Base-by-base conservation (phyloP, 2,329 filamentous ascomycete species). In the Boeremia lycopersici region DNA sequence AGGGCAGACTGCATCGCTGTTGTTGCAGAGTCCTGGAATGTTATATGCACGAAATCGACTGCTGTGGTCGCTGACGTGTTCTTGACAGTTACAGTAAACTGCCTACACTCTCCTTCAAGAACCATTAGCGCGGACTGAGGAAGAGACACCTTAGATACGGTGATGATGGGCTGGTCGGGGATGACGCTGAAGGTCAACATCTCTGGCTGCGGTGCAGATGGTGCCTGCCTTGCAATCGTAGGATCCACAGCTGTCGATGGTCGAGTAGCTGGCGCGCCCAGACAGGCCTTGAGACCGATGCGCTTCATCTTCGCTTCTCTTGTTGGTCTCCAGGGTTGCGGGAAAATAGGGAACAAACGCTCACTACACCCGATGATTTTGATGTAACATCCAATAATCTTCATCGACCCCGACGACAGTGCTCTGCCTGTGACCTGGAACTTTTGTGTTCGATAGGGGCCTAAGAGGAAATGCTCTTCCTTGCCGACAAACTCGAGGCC, bases 81-180 rank as follows among this genome's bases (percentile, higher is more conserved):
- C 62, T 89, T 84, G 12, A 98, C 78, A 0, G 89, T 93, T 13
- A 97, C 82, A 0, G 85, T 88, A 69, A 98, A 96, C 0, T 80
- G 79, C 63, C 87, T 88, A 19, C 84, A 84, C 74, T 99, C 93
- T 38, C 95, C 95, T 76, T 98, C 93, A 6, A 99, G 81, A 10
- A 99, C 83, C 92, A 96, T 97, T 31, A 96, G 79, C 9, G 91
- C 90, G 19, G 89, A 90, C 68, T 97, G 93, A 0, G 89, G 85
- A 1, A 97, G 81, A 11, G 89, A 91, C 3, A 88, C 89, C 7
- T 87, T 87, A 67, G 90, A 88, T 17, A 97, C 82, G 3, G 87
- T 78, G 3, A 98, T 78, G 3, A 90, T 77, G 6, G 95, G 95
- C 71, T 97, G 91, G 39, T 86, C 81, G 2, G 86, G 82, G 53